Conservation (phyloP, 345 rosid genomes). For the Eucalyptus sideroxylon region DNA sequence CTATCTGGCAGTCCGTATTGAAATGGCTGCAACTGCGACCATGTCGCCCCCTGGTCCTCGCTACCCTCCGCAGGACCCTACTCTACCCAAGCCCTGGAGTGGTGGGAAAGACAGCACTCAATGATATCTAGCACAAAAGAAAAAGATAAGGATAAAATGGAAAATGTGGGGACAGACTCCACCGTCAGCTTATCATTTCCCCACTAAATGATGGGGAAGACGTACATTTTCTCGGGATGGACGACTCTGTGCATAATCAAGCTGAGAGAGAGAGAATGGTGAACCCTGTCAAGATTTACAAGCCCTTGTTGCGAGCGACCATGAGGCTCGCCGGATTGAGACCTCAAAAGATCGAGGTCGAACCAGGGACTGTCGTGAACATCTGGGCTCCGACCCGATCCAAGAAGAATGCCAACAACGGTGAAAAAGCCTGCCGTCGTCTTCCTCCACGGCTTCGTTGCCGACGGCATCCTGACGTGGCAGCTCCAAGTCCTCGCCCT, state of each 20-base stretch:
- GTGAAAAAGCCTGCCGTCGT: not conserved
- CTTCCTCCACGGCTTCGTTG: slow-evolving; percentile 23
- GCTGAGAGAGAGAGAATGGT: not conserved
- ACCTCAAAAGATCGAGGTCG: slow-evolving; percentile 5
- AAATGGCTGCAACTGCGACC: slow-evolving; percentile 62
- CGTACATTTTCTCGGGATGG: too few species aligned
- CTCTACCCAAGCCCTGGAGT: slow-evolving; percentile 95
- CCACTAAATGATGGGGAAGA: too few species aligned
- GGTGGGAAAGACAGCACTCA: too few species aligned
- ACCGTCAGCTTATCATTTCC: too few species aligned
- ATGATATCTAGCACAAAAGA: too few species aligned
- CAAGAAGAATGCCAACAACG: too few species aligned
- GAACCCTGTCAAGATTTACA: not conserved
- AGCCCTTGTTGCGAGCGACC: not conserved
- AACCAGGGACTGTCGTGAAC: slow-evolving; percentile 21
- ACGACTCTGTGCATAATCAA: too few species aligned
- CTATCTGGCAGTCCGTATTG: not conserved
- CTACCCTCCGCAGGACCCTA: slow-evolving; percentile 83
- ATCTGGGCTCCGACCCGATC: slow-evolving; percentile 16
- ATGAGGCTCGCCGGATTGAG: slow-evolving; percentile 10
- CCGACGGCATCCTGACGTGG: slow-evolving; percentile 27
- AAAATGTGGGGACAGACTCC: too few species aligned
- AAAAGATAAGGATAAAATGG: too few species aligned
- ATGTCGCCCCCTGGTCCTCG: slow-evolving; percentile 45
- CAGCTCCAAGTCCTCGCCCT: slow-evolving; percentile 21